Evolutionary conservation across 345 rosid species (phyloP), one percentile per base, ranked within the genome.

Genomic region (Adansonia digitata): DNA sequence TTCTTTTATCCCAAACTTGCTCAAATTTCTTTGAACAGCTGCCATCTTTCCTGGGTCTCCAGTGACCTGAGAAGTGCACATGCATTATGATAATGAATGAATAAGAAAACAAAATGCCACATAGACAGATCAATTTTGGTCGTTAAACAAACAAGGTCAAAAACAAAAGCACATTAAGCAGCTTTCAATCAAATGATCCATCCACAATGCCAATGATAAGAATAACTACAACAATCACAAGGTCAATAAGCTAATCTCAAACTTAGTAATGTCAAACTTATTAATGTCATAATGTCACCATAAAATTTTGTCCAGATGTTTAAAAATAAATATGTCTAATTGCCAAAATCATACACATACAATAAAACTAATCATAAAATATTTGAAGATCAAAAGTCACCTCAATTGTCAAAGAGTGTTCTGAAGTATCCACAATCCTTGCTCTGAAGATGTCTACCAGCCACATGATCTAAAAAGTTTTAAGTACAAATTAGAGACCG

Each of bases 31-130:
- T 80, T 85, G 91, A 29, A 93, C 96, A 71, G 96, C 99, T 77
- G 74, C 91, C 87, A 95, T 88, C 82, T 95, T 95, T 64, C 99
- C 99, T 46, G 98, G 99, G 83, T 93, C 99, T 77, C 99, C 99
- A 69, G 98, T 95, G 65, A 93, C 94, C 99, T 95, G 65, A 51
- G 45, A n/a, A 34, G 56, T 53, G 27, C 51, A 72, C 6, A 68
- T 13, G 69, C 34, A 5, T 57, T 59, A 60, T 22, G 1, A 68
- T n/a, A 17, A 51, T 37, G 12, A 52, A 49, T 1, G 5, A 51
- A 70, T 34, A 12, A 66, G 48, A 39, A 64, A 5, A 35, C 34
- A 71, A 71, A 62, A 35, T n/a, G n/a, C n/a, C n/a, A n/a, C n/a
- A n/a, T 10, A 35, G 18, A 61, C 12, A 64, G 27, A 39, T 27